A percentile compares a stretch with the other conserved stretches of the same genome.
Evolutionary conservation across 2,329 filamentous ascomycete species (phyloP).

Genomic region (Fusarium bulbicola): DNA sequence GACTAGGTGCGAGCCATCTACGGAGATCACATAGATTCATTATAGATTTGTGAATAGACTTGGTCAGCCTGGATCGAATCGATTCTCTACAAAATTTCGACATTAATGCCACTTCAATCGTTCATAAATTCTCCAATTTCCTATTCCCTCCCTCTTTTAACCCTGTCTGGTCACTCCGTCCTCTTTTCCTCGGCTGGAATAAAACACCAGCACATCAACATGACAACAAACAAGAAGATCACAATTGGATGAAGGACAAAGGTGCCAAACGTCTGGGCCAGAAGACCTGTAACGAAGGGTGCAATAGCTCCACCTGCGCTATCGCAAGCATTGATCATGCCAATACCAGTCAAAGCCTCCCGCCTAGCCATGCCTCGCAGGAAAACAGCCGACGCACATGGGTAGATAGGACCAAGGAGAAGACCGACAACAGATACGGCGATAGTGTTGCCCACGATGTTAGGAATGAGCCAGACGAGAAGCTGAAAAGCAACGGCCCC

Average conservation of each 20-base stretch:
- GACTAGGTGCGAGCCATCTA: slow-evolving; percentile 17
- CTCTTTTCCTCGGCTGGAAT: slow-evolving; percentile 68
- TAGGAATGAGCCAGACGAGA: slow-evolving; percentile 82
- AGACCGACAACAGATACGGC: slow-evolving; percentile 76
- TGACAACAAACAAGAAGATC: slow-evolving; percentile 70
- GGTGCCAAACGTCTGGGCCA: slow-evolving; percentile 69
- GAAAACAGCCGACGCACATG: slow-evolving; percentile 74
- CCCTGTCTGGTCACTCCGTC: slow-evolving; percentile 51
- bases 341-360: slow-evolving; percentile 70
- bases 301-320: slow-evolving; percentile 74
- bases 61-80: background rate
- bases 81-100: background rate
- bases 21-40: slow-evolving; percentile 20
- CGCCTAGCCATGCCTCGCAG: slow-evolving; percentile 66
- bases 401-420: slow-evolving; percentile 81
- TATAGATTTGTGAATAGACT: slow-evolving; percentile 24
- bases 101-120: too few species aligned
- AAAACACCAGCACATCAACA: slow-evolving; percentile 72
- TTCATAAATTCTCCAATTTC: background rate
- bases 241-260: slow-evolving; percentile 74
- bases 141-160: background rate
- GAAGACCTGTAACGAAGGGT: slow-evolving; percentile 71
- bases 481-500: slow-evolving; percentile 75
- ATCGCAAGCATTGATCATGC: slow-evolving; percentile 75
- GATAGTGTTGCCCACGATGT: slow-evolving; percentile 75